Evolutionary conservation across 108 stramenopile species (phyloP).

Genomic region (Asterionellopsis glacialis): DNA sequence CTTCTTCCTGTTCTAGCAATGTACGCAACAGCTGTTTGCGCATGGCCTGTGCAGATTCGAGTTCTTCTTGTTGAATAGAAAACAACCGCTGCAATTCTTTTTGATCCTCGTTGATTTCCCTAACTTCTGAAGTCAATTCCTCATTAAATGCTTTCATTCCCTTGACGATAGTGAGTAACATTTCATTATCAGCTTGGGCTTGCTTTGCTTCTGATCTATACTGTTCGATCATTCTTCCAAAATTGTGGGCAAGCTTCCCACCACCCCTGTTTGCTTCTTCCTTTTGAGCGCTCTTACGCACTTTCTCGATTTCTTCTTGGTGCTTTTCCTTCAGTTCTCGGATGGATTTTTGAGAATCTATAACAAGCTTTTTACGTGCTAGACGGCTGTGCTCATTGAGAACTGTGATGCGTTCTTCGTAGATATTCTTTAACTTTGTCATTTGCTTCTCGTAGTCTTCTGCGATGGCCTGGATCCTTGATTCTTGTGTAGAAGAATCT

Average conservation of each 20-base stretch:
- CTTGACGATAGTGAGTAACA: conserved; percentile 4
- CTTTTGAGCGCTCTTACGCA: conserved; percentile 17
- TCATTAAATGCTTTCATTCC: conserved; percentile 14
- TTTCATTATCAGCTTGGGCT: conserved; percentile 16
- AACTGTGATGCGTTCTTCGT: conserved; percentile 22
- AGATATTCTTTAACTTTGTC: conserved; percentile 1
- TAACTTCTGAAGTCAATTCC: conserved; percentile 13
- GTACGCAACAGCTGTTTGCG: conserved; percentile 35
- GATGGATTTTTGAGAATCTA: not conserved
- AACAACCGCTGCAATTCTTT: conserved; percentile 19
- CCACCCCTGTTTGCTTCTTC: not conserved
- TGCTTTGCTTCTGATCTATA: not conserved
- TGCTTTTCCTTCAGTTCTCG: conserved; percentile 1
- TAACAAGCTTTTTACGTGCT: not conserved
- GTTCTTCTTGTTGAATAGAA: conserved; percentile 32
- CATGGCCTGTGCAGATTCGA: conserved; percentile 27
- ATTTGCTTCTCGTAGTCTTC: conserved; percentile 16
- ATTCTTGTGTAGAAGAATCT: not conserved
- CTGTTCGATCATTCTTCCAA: not conserved
- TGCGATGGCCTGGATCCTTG: conserved; percentile 7
- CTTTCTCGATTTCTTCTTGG: conserved; percentile 20
- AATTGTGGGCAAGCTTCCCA: too few relatives aligned
- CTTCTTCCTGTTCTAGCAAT: conserved; percentile 32
- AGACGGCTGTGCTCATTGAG: conserved; percentile 6
- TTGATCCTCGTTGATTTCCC: conserved; percentile 28